These are phyloP conservation scores for Paracorniculantispora psalliotae DNA, from an alignment of 2,329 filamentous ascomycete genomes.

Conservation along the genomic window DNA sequence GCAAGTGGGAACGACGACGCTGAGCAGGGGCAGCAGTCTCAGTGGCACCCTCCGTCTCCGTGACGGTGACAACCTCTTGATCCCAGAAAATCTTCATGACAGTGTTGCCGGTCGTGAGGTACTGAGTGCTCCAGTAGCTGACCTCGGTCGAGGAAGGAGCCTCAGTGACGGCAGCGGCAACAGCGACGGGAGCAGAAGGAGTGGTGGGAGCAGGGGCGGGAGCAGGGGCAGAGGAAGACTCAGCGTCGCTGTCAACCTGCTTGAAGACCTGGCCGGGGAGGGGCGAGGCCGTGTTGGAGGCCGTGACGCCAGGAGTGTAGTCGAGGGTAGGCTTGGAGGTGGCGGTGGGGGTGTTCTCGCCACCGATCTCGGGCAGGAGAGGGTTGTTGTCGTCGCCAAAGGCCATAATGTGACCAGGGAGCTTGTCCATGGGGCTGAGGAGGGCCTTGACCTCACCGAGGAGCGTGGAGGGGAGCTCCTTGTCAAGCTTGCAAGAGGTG, in stretches of 20 bases:
- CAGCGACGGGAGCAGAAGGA: constrained; percentile 13
- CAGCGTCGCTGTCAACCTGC: constrained; percentile 20
- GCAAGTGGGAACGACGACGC: constrained; percentile 28
- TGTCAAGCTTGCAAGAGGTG: constrained; percentile 56
- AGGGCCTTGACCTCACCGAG: constrained; percentile 50
- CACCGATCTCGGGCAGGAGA: constrained; percentile 1
- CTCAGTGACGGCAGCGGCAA: constrained; percentile 23
- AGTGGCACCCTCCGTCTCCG: constrained; percentile 33
- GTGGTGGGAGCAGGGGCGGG: constrained; percentile 17
- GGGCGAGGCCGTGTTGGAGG: constrained; percentile 28
- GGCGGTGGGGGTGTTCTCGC: neutral
- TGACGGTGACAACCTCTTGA: constrained; percentile 50
- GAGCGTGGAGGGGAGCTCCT: constrained; percentile 47
- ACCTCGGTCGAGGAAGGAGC: constrained; percentile 26
- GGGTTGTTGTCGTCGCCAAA: constrained; percentile 22
- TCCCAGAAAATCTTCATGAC: constrained; percentile 56
- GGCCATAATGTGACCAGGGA: constrained; percentile 62
- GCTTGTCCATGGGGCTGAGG: constrained; percentile 45
- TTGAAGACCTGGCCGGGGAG: constrained; percentile 42
- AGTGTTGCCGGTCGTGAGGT: constrained; percentile 42
- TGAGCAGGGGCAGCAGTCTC: constrained; percentile 31
- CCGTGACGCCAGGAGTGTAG: constrained; percentile 32
- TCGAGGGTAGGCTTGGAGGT: constrained; percentile 25
- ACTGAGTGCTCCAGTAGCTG: constrained; percentile 46
- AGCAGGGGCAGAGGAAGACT: constrained; percentile 14